These are phyloP conservation scores for Comarum palustre DNA, from an alignment of 306 rosid species.

Conservation along the genomic window DNA sequence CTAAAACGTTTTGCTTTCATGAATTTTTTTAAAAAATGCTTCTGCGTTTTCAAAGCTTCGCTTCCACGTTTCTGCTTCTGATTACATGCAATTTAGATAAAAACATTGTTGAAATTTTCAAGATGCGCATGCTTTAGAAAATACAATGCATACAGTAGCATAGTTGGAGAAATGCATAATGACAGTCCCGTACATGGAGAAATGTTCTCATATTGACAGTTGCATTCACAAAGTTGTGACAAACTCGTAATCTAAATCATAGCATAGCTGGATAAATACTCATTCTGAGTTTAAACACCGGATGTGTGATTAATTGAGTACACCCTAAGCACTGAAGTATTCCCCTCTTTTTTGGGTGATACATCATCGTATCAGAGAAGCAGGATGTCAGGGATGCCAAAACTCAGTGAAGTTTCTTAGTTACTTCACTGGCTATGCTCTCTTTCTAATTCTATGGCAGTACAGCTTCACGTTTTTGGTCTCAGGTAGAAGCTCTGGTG, in stretches of 20 bases:
- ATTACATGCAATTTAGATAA: too few species aligned
- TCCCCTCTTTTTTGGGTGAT: not conserved
- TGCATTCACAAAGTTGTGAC: too few species aligned
- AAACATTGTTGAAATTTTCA: too few species aligned
- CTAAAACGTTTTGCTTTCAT: too few species aligned
- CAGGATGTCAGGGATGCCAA: not conserved
- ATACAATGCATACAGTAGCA: too few species aligned
- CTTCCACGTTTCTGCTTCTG: too few species aligned
- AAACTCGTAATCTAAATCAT: not conserved
- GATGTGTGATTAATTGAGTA: not conserved
- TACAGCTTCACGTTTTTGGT: not conserved
- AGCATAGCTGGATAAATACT: not conserved
- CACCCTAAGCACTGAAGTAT: not conserved
- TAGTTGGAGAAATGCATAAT: too few species aligned
- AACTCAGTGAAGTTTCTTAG: not conserved
- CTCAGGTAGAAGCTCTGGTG: slow-evolving; percentile 7
- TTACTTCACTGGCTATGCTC: not conserved
- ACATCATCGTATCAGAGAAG: not conserved
- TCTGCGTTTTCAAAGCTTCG: too few species aligned
- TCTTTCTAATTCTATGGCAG: not conserved
- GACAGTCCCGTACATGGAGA: too few species aligned
- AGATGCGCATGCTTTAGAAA: too few species aligned
- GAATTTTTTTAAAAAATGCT: too few species aligned
- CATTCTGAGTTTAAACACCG: not conserved
- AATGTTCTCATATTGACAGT: too few species aligned